Conservation (phyloP, 768 basidiomycete genomes). For the Amanita subjunquillea region DNA sequence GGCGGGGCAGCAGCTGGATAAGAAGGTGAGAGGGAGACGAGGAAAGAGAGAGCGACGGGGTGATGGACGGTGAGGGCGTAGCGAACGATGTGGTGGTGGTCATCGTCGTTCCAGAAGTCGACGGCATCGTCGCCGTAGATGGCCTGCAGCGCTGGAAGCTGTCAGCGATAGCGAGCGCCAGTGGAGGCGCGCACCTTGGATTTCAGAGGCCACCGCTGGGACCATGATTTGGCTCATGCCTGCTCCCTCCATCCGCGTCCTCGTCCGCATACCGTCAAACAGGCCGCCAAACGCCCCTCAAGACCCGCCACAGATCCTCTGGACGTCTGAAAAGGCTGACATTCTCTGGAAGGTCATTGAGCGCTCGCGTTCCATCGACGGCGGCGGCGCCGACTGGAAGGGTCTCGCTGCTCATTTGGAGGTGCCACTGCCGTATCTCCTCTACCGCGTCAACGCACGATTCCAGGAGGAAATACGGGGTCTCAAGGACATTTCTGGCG, state of each 20-base stretch:
- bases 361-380: slow-evolving; percentile 61
- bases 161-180: neutral
- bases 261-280: slow-evolving; percentile 72
- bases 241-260: slow-evolving; percentile 45
- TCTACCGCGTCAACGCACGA: slow-evolving; percentile 75
- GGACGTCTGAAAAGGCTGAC: slow-evolving; percentile 77
- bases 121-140: slow-evolving; percentile 71
- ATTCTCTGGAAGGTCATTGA: slow-evolving; percentile 85
- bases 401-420: slow-evolving; percentile 69
- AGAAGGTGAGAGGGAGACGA: slow-evolving; percentile 45
- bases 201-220: slow-evolving; percentile 28
- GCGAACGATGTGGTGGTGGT: slow-evolving; percentile 33
- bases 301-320: slow-evolving; percentile 80
- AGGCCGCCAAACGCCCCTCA: slow-evolving; percentile 56
- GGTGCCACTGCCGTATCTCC: slow-evolving; percentile 76
- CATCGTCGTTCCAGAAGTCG: slow-evolving; percentile 35
- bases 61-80: slow-evolving; percentile 39
- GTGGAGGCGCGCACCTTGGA: slow-evolving; percentile 24
- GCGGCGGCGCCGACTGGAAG: slow-evolving; percentile 78
- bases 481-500: slow-evolving; percentile 59
- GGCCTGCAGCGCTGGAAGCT: slow-evolving; percentile 54
- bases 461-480: slow-evolving; percentile 82
- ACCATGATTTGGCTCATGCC: slow-evolving; percentile 11
- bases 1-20: slow-evolving; percentile 69
- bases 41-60: slow-evolving; percentile 28